These are phyloP conservation scores for Penicillium odoratum DNA, from an alignment of 495 filamentous ascomycete genomes.

Conservation along the genomic window DNA sequence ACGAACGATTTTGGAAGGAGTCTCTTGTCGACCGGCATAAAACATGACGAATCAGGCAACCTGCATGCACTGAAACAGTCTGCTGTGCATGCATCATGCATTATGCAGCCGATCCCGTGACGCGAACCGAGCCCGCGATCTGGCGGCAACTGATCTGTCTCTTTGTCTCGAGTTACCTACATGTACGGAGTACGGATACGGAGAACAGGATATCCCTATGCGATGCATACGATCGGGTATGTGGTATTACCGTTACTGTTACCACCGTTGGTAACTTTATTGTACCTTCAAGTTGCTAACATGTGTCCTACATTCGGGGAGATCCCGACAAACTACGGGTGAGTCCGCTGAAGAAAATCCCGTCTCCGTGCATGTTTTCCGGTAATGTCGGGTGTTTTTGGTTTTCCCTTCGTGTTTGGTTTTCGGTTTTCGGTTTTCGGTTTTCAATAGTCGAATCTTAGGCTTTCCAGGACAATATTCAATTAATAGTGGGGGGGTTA, in stretches of 20 bases:
- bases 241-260: background rate
- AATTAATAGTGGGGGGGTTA: background rate
- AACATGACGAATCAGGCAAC: conserved; percentile 12
- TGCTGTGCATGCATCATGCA: conserved; percentile 17
- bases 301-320: background rate
- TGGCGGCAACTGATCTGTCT: conserved; percentile 8
- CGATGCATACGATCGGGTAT: background rate
- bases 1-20: conserved; percentile 6
- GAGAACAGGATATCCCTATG: background rate
- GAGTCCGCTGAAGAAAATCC: conserved; percentile 14
- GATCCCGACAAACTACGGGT: conserved; percentile 4
- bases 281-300: too few relatives aligned
- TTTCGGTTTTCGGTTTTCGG: background rate
- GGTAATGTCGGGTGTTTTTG: background rate
- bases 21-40: background rate
- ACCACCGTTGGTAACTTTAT: background rate
- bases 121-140: conserved; percentile 12
- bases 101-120: conserved; percentile 19
- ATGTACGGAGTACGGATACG: too few relatives aligned
- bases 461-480: background rate
- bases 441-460: background rate
- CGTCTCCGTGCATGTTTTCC: background rate
- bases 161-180: background rate
- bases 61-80: conserved; percentile 22
- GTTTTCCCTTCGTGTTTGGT: background rate